Conservation (phyloP, 2,329 filamentous ascomycete genomes). For the Clonostachys chloroleuca region DNA sequence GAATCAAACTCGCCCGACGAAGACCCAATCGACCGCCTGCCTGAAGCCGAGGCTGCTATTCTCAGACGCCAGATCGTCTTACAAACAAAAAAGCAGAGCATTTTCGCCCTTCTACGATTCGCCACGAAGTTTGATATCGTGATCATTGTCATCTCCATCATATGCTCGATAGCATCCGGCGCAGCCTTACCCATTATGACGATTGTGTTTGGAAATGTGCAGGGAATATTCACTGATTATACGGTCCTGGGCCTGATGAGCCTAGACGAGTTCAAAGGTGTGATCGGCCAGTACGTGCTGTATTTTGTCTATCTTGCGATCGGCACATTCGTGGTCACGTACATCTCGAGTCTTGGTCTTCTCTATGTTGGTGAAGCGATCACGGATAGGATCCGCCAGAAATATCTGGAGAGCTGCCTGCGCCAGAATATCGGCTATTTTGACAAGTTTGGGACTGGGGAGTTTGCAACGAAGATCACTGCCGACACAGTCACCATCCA, state of each 20-base stretch:
- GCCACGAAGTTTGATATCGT: slow-evolving; percentile 60
- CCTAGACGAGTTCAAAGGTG: slow-evolving; percentile 51
- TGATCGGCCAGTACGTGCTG: slow-evolving; percentile 61
- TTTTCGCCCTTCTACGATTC: slow-evolving; percentile 66
- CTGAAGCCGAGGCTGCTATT: slow-evolving; percentile 55
- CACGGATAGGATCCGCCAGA: slow-evolving; percentile 71
- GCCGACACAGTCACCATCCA: slow-evolving; percentile 91
- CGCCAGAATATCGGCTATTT: slow-evolving; percentile 90
- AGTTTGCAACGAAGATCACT: slow-evolving; percentile 92
- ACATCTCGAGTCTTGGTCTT: slow-evolving; percentile 80
- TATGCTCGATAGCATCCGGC: slow-evolving; percentile 65
- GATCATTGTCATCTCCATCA: slow-evolving; percentile 54
- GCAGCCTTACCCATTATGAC: slow-evolving; percentile 79
- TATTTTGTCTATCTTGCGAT: slow-evolving; percentile 86
- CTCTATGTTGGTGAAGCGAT: slow-evolving; percentile 84
- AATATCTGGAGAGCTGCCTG: slow-evolving; percentile 81
- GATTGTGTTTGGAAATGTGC: slow-evolving; percentile 72
- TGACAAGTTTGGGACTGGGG: slow-evolving; percentile 87
- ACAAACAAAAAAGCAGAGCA: slow-evolving; percentile 26
- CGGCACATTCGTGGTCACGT: slow-evolving; percentile 72
- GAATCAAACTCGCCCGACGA: no score
- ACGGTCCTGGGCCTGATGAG: slow-evolving; percentile 36
- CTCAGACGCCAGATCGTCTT: slow-evolving; percentile 60
- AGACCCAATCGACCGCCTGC: slow-evolving; percentile 53
- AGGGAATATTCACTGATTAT: slow-evolving; percentile 66